Base-by-base conservation (phyloP, 352 stramenopile species). In the Pythium myriotylum region DNA sequence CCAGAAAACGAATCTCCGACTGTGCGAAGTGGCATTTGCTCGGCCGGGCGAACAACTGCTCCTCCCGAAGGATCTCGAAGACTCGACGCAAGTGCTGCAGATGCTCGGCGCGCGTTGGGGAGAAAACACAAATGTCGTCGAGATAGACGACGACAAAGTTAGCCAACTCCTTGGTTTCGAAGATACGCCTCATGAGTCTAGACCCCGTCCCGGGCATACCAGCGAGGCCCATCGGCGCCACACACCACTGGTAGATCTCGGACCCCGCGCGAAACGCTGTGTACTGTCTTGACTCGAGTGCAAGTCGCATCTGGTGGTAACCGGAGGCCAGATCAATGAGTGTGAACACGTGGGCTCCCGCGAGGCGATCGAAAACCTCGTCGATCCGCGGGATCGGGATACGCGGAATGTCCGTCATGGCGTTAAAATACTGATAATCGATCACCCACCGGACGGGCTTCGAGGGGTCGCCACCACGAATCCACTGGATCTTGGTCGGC, bases 181-280 rank as follows among this genome's bases (percentile, higher is more conserved):
- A 77, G 0, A 77, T 29, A 3, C 43, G 32, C 19, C 64, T 63
- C 72, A 79, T 79, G 2, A 77, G 42, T 17, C 70, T 65, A 12
- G 70, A 74, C 72, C 64, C 81, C 6, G 71, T 59, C 29, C 67
- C 64, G 12, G 67, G 67, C 70, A 81, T 84, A 29, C 72, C 70
- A 20, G 50, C 46, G 10, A 84, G 22, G 20, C 72, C 67, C 63
- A 84, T 77, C 14, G 65, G 74, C 14, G 65, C 69, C 12, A 80
- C 66, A 59, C 29, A 35, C 29, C 29, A 35, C 29, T 35, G 29
- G 29, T 35, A 35, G 29, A 35, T 35, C 29, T 35, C 29, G 5
- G 10, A 35, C 29, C 29, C 10, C 10, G 29, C 29, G n/a, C n/a
- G n/a, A n/a, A n/a, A n/a, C n/a, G n/a, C n/a, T n/a, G n/a, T 10